Conservation (phyloP, 192 early-diverging fungal species). For the Entomortierella lignicola region DNA sequence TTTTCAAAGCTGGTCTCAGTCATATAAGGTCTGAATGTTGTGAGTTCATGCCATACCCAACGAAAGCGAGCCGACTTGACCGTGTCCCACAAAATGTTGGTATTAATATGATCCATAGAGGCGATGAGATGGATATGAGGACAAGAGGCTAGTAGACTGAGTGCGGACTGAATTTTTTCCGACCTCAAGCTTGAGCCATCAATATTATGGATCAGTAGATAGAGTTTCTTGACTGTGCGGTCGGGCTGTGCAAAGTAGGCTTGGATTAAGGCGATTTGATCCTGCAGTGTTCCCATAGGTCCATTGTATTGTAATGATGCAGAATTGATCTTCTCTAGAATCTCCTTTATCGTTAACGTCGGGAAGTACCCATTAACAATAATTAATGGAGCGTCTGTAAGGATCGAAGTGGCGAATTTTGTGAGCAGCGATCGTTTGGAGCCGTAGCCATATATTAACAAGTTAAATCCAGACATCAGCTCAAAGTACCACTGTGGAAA, state of each 20-base stretch:
- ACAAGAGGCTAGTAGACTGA: slow-evolving; percentile 74
- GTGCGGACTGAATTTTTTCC: slow-evolving; percentile 70
- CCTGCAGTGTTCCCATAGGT: slow-evolving; percentile 64
- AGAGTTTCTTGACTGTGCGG: slow-evolving; percentile 65
- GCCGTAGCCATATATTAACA: slow-evolving; percentile 94
- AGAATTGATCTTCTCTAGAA: slow-evolving; percentile 72
- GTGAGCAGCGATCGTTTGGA: slow-evolving; percentile 89
- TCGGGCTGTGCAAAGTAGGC: slow-evolving; percentile 69
- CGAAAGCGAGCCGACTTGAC: slow-evolving; percentile 73
- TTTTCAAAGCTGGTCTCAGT: slow-evolving; percentile 89
- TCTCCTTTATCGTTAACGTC: slow-evolving; percentile 73
- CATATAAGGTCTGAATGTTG: slow-evolving; percentile 85
- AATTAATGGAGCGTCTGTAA: slow-evolving; percentile 71
- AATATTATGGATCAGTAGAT: slow-evolving; percentile 89
- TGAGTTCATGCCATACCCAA: slow-evolving; percentile 93
- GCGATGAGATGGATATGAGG: slow-evolving; percentile 83
- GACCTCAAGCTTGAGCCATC: slow-evolving; percentile 83
- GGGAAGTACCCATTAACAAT: slow-evolving; percentile 92
- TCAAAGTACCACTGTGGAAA: slow-evolving; percentile 95
- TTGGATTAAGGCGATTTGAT: slow-evolving; percentile 74
- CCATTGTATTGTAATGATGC: slow-evolving; percentile 51
- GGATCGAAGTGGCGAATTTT: slow-evolving; percentile 70
- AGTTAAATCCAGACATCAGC: slow-evolving; percentile 82
- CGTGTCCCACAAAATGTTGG: slow-evolving; percentile 90
- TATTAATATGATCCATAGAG: slow-evolving; percentile 92